Evolutionary conservation across 805 yeast species (phyloP), one percentile per base, ranked within the genome.

Genomic region (Henningerozyma blattae): DNA sequence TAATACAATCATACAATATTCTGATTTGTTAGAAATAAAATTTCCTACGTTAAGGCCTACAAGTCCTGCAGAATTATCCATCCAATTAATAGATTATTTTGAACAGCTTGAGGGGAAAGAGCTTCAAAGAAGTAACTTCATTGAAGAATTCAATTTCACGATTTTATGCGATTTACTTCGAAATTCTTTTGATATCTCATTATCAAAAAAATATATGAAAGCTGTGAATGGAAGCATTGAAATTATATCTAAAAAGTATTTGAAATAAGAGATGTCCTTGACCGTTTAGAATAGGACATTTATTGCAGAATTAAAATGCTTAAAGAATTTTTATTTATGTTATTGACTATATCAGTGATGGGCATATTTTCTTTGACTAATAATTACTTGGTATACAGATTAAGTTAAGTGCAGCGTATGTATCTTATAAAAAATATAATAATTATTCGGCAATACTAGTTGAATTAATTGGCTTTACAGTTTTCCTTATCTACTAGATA

Each of bases 401-500:
- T n/a, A n/a, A n/a, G n/a, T n/a, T n/a, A n/a, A n/a, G n/a, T n/a
- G n/a, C n/a, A n/a, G n/a, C n/a, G n/a, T n/a, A n/a, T n/a, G n/a
- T n/a, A n/a, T n/a, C n/a, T n/a, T n/a, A n/a, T n/a, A n/a, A n/a
- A n/a, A n/a, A n/a, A n/a, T n/a, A n/a, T n/a, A n/a, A n/a, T n/a
- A n/a, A n/a, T n/a, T n/a, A n/a, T n/a, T n/a, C n/a, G n/a, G n/a
- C n/a, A n/a, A n/a, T n/a, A n/a, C n/a, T n/a, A n/a, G n/a, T n/a
- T n/a, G n/a, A n/a, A n/a, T n/a, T n/a, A n/a, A n/a, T n/a, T 40
- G 60, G n/a, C n/a, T n/a, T n/a, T n/a, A n/a, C n/a, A n/a, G n/a
- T 9, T 38, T 18, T 26, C 18, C 30, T 39, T 34, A 18, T 43
- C 37, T 35, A 41, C 32, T 25, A 53, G 32, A 31, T 41, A 45